Base-by-base conservation (phyloP, 202 grass and related monocot genomes). In the Carex sylvatica region DNA sequence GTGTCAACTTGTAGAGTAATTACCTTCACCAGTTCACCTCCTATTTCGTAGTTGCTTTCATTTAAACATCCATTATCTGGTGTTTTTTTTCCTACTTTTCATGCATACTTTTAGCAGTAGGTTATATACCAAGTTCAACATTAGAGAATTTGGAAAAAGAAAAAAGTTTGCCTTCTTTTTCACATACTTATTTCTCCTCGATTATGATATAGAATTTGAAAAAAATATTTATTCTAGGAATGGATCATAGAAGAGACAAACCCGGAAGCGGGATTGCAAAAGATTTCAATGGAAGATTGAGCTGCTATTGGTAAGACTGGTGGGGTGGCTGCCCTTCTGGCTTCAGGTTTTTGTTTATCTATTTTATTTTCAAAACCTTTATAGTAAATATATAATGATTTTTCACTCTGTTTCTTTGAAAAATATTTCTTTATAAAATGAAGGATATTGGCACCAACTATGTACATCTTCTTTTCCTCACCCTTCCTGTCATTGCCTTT, bases 401-500 rank as follows among this genome's bases (percentile, higher is more conserved):
- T 11, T 35, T 65, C 40, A 75, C 74, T 5, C 20, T 69, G 19
- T 87, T 51, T 23, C 22, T 19, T 71, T 20, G 2, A 36, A 79
- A 2, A 2, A 18, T 44, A 30, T 80, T 64, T 80, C 53, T 10
- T 81, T 52, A 49, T 63, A 60, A 33, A 52, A 81, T 80, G 83
- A 87, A 95, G 95, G 76, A 95, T 98, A 88, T 74, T 98, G 74
- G 95, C 95, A 38, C 95, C 95, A 47, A 98, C 92, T 55, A 90
- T 85, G 67, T 95, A 93, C 47, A 98, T 98, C 10, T 98, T 98
- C 74, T 95, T 98, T 81, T 92, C 95, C 12, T 98, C 95, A 90
- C 95, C 4, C 90, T 98, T 74, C 95, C 92, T 11, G 95, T 98
- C 51, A 91, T 98, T 65, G 80, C 95, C 60, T 98, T 98, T 1